These are phyloP conservation scores for Scheffersomyces ergatensis DNA, from an alignment of 805 yeast genomes.

Conservation along the genomic window DNA sequence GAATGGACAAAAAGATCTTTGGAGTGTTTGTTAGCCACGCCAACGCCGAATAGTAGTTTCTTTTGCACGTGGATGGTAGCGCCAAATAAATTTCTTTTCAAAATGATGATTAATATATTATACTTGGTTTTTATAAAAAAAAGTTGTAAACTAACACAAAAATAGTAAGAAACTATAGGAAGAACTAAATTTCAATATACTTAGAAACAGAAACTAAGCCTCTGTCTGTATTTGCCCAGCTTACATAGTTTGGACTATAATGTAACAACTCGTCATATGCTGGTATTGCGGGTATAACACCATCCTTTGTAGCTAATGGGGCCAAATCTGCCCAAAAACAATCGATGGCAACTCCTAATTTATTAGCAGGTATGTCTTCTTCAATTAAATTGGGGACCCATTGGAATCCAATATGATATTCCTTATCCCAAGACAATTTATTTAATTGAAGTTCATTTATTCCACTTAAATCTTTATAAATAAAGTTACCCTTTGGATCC, in stretches of 20 bases:
- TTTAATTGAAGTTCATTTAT: slow-evolving; percentile 64
- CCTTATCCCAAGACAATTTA: slow-evolving; percentile 58
- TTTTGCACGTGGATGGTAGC: no score
- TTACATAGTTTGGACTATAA: slow-evolving; percentile 63
- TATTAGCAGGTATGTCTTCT: slow-evolving; percentile 28
- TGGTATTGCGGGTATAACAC: slow-evolving; percentile 46
- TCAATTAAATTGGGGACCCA: slow-evolving; percentile 64
- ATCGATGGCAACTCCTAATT: slow-evolving; percentile 54
- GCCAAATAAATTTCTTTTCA: background rate
- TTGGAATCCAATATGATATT: slow-evolving; percentile 63
- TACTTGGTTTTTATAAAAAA: background rate
- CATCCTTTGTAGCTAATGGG: slow-evolving; percentile 29
- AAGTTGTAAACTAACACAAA: background rate
- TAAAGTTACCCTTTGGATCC: slow-evolving; percentile 40
- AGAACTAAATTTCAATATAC: slow-evolving; percentile 36
- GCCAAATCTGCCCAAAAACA: slow-evolving; percentile 83
- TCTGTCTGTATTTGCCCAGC: slow-evolving; percentile 61
- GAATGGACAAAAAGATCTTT: no score
- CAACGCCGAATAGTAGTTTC: no score
- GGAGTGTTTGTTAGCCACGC: no score
- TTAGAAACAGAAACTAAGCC: slow-evolving; percentile 66
- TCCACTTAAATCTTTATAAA: slow-evolving; percentile 57
- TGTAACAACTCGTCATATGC: slow-evolving; percentile 69
- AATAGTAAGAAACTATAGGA: no score
- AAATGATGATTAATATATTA: background rate